phyloP scores from a whole-genome alignment of 345 rosid species.

The Linum tenue region DNA sequence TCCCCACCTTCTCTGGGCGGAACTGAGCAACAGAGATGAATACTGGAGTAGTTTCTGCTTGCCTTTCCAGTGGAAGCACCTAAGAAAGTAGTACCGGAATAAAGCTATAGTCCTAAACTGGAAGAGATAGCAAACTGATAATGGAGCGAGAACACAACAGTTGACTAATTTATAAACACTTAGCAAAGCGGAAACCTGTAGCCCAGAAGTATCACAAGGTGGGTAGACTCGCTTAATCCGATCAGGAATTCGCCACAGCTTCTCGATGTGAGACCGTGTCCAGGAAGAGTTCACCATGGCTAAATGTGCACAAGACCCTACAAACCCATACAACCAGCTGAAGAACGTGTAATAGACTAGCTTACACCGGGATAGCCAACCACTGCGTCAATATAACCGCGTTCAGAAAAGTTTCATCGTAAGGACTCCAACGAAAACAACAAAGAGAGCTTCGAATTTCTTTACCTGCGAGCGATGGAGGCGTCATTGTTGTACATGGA shows the following conservation, averaged over 20 bases:
- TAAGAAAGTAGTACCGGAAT: slow-evolving; percentile 20
- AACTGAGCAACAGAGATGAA: slow-evolving; percentile 89
- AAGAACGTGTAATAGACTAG: slow-evolving; percentile 60
- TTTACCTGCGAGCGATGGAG: slow-evolving; percentile 63
- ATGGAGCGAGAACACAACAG: too few species aligned
- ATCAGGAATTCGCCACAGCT: slow-evolving; percentile 66
- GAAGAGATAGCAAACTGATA: too few species aligned
- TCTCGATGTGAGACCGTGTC: slow-evolving; percentile 77
- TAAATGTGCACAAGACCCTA: slow-evolving; percentile 76
- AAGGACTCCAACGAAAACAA: too few species aligned
- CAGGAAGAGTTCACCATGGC: slow-evolving; percentile 97
- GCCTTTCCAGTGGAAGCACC: slow-evolving; percentile 72
- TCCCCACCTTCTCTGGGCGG: slow-evolving; percentile 98
- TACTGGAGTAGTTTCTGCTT: slow-evolving; percentile 37
- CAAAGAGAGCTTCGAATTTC: background rate
- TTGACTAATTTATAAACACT: background rate
- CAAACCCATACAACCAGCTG: slow-evolving; percentile 81
- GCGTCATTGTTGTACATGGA: slow-evolving; percentile 78
- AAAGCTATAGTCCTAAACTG: slow-evolving; percentile 12
- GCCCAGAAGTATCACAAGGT: slow-evolving; percentile 91
- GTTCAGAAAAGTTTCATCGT: too few species aligned
- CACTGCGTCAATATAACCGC: slow-evolving; percentile 29
- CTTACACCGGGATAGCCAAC: slow-evolving; percentile 69
- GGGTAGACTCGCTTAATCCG: slow-evolving; percentile 76
- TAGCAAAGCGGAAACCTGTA: slow-evolving; percentile 46